A percentile compares a stretch with the other conserved stretches of the same genome.
phyloP scores from a whole-genome alignment of 352 stramenopile species.

The Pythium pyrilobum region DNA sequence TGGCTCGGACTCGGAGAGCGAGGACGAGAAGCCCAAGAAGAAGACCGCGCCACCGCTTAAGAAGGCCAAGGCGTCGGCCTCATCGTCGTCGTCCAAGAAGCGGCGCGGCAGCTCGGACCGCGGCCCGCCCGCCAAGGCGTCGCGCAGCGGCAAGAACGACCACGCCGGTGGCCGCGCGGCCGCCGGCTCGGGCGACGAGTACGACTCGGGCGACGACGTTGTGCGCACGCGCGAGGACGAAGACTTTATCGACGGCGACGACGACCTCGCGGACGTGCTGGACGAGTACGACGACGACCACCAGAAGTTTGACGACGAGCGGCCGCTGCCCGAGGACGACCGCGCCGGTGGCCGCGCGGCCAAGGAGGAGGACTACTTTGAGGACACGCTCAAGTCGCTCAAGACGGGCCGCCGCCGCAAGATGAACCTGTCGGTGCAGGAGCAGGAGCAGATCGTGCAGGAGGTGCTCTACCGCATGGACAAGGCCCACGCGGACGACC shows the following conservation, averaged over 20 bases:
- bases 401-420: slow-evolving; percentile 79
- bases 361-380: slow-evolving; percentile 75
- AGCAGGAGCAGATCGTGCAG: slow-evolving; percentile 84
- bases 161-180: background rate
- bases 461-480: slow-evolving; percentile 88
- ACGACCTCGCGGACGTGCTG: slow-evolving; percentile 79
- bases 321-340: slow-evolving; percentile 54
- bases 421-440: slow-evolving; percentile 75
- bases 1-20: slow-evolving; percentile 84
- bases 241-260: slow-evolving; percentile 85
- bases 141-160: slow-evolving; percentile 2
- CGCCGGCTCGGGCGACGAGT: slow-evolving; percentile 49
- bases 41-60: slow-evolving; percentile 34
- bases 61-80: slow-evolving; percentile 31
- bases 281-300: slow-evolving; percentile 74
- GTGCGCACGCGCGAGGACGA: slow-evolving; percentile 75
- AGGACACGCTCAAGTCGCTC: slow-evolving; percentile 76
- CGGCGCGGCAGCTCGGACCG: background rate
- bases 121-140: background rate
- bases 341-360: slow-evolving; percentile 19
- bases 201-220: slow-evolving; percentile 80
- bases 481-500: slow-evolving; percentile 78
- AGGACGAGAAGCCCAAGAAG: slow-evolving; percentile 62
- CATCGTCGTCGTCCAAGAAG: slow-evolving; percentile 14
- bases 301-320: slow-evolving; percentile 76